Conservation (phyloP, 106 monocot species). For the Narthecium ossifragum region DNA sequence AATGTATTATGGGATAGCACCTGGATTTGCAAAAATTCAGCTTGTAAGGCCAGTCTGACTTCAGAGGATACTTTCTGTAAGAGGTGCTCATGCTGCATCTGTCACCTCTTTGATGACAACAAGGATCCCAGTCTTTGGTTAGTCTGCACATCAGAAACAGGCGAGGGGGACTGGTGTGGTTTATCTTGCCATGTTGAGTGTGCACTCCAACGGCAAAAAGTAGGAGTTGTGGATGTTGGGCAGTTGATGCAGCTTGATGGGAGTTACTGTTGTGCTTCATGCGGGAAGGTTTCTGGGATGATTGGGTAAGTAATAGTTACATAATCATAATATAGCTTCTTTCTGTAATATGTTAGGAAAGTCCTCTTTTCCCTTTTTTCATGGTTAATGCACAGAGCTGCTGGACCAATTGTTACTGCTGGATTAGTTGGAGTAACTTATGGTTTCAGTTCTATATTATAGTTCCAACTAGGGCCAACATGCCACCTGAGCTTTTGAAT, state of each 20-base stretch:
- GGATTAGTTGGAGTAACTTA: too few species aligned
- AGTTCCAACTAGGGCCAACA: too few species aligned
- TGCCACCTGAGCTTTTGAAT: too few species aligned
- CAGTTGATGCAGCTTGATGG: slow-evolving; percentile 62
- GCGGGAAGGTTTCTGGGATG: slow-evolving; percentile 77
- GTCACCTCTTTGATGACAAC: slow-evolving; percentile 88
- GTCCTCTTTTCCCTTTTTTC: too few species aligned
- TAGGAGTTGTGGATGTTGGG: slow-evolving; percentile 52
- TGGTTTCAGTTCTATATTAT: too few species aligned
- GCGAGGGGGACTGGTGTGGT: slow-evolving; percentile 68
- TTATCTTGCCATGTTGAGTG: slow-evolving; percentile 87
- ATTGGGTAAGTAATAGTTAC: slow-evolving; percentile 49
- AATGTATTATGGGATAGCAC: slow-evolving; percentile 11
- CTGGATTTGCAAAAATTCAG: slow-evolving; percentile 76
- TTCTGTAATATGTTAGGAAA: too few species aligned
- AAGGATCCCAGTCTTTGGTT: slow-evolving; percentile 98
- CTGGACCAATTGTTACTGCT: too few species aligned
- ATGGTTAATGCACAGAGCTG: too few species aligned
- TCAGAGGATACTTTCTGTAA: slow-evolving; percentile 76
- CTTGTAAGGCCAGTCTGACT: slow-evolving; percentile 68
- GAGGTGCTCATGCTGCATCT: slow-evolving; percentile 93
- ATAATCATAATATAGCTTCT: too few species aligned
- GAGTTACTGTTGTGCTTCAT: slow-evolving; percentile 82
- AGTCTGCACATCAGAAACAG: slow-evolving; percentile 72
- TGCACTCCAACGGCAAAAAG: slow-evolving; percentile 71